These are phyloP conservation scores for Tuber brumale DNA, from an alignment of 495 filamentous ascomycete species.

Conservation along the genomic window DNA sequence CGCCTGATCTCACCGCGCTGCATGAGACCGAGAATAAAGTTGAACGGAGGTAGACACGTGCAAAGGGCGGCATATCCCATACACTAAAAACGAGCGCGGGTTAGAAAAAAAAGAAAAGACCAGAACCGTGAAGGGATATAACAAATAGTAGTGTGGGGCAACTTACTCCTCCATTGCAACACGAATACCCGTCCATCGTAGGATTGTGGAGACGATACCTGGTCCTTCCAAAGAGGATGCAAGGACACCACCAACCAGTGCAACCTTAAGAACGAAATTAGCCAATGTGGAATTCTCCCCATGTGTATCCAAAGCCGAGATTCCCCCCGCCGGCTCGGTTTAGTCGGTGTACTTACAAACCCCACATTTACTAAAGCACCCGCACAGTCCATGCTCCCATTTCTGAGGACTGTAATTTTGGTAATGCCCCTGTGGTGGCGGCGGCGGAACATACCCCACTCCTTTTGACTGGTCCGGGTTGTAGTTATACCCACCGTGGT, in stretches of 20 bases:
- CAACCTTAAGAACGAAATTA: slow-evolving; percentile 20
- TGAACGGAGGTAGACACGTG: slow-evolving; percentile 41
- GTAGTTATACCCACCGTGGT: slow-evolving; percentile 7
- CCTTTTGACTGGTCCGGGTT: not conserved
- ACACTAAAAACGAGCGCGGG: not conserved
- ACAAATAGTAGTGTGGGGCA: not conserved
- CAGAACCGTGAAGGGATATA: not conserved
- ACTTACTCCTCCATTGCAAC: slow-evolving; percentile 47
- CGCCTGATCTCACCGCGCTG: slow-evolving; percentile 47
- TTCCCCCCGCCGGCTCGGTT: not conserved
- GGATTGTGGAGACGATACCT: slow-evolving; percentile 46
- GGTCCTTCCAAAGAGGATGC: slow-evolving; percentile 48
- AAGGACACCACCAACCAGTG: slow-evolving; percentile 44
- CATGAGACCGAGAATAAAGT: slow-evolving; percentile 44
- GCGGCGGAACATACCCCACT: not conserved
- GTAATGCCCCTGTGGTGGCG: not conserved
- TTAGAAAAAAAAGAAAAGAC: not conserved
- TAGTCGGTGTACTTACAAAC: slow-evolving; percentile 19
- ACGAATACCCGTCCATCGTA: slow-evolving; percentile 45
- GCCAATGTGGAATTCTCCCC: not conserved
- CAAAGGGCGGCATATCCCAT: slow-evolving; percentile 41
- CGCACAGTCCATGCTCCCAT: slow-evolving; percentile 26
- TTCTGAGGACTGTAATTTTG: slow-evolving; percentile 1
- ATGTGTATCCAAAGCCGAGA: not conserved
- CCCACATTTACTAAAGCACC: slow-evolving; percentile 21